Percentiles rank a stretch among this genome's conserved stretches.
These are phyloP conservation scores for Colletotrichum kahawae DNA, from an alignment of 2,329 filamentous ascomycete genomes.

Conservation along the genomic window DNA sequence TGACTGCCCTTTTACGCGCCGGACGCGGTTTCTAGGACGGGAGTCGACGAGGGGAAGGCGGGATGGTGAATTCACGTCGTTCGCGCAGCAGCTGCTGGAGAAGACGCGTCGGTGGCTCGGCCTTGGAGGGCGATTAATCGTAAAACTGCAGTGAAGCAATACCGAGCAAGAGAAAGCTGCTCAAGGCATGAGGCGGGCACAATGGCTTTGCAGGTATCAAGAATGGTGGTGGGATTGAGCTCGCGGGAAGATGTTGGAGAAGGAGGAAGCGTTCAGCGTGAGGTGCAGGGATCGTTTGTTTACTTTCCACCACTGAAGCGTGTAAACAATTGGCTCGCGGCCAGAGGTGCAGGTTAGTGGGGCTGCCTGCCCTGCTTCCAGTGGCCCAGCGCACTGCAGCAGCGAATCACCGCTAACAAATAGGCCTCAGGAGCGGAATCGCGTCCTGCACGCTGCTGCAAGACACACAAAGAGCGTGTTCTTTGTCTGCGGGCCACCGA, in stretches of 20 bases:
- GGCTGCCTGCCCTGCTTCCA: neutral
- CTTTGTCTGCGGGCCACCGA: neutral
- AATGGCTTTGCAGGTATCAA: slow-evolving; percentile 9
- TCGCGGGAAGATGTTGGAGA: slow-evolving; percentile 1
- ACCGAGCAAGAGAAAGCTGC: slow-evolving; percentile 15
- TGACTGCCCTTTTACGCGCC: slow-evolving; percentile 26
- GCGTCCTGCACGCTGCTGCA: neutral
- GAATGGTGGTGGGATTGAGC: neutral
- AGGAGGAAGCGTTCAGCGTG: slow-evolving; percentile 12
- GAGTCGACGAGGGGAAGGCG: slow-evolving; percentile 7
- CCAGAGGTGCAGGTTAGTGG: slow-evolving; percentile 14
- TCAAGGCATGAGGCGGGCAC: slow-evolving; percentile 15
- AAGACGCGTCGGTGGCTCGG: slow-evolving; percentile 6
- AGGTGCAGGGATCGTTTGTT: slow-evolving; percentile 21
- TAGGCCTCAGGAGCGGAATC: neutral
- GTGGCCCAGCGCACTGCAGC: neutral
- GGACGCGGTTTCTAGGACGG: slow-evolving; percentile 13
- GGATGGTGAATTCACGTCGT: slow-evolving; percentile 3
- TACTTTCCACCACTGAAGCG: slow-evolving; percentile 16
- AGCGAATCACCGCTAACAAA: slow-evolving; percentile 1
- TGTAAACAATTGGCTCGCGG: slow-evolving; percentile 20
- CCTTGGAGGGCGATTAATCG: neutral
- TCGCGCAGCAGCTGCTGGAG: neutral
- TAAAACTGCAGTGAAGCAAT: slow-evolving; percentile 21
- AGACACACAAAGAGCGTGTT: slow-evolving; percentile 13